Evolutionary conservation across 768 basidiomycete species (phyloP).

Genomic region (Omphalotus guepiniiformis): DNA sequence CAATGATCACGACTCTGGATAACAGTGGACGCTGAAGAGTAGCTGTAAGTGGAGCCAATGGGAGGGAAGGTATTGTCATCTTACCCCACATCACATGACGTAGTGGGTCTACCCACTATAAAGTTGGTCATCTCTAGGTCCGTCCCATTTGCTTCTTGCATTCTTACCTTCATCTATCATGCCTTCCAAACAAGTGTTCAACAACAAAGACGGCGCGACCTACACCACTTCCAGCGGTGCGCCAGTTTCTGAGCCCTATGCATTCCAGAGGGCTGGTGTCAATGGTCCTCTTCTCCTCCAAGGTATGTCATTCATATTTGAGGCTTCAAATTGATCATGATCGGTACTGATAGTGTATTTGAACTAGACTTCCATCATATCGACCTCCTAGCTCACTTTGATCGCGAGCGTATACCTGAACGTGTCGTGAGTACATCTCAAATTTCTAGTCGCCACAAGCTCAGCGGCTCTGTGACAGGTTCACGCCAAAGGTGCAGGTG

Average conservation of each 20-base stretch:
- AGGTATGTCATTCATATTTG: slow-evolving; percentile 41
- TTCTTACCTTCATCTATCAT: slow-evolving; percentile 31
- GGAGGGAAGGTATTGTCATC: too few relatives aligned
- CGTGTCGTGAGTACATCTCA: slow-evolving; percentile 60
- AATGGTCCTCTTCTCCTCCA: slow-evolving; percentile 86
- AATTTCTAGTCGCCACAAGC: too few relatives aligned
- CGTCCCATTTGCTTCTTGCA: neutral
- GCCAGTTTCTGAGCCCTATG: slow-evolving; percentile 72
- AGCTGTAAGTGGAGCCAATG: too few relatives aligned
- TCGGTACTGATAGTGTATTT: too few relatives aligned
- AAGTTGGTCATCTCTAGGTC: too few relatives aligned
- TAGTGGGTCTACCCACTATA: too few relatives aligned
- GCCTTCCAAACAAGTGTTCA: slow-evolving; percentile 60
- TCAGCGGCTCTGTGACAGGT: slow-evolving; percentile 65
- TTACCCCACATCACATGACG: too few relatives aligned
- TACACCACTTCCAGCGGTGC: slow-evolving; percentile 90
- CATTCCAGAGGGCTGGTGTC: slow-evolving; percentile 67
- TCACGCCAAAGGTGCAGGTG: slow-evolving; percentile 90
- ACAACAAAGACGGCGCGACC: slow-evolving; percentile 48
- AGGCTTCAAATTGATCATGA: slow-evolving; percentile 14
- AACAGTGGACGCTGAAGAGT: too few relatives aligned
- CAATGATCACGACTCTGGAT: too few relatives aligned
- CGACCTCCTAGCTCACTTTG: slow-evolving; percentile 88
- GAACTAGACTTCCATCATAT: slow-evolving; percentile 81
- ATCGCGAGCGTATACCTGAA: slow-evolving; percentile 94